phyloP scores from a whole-genome alignment of 441 rosid genomes.

The Populus trichocarpa region DNA sequence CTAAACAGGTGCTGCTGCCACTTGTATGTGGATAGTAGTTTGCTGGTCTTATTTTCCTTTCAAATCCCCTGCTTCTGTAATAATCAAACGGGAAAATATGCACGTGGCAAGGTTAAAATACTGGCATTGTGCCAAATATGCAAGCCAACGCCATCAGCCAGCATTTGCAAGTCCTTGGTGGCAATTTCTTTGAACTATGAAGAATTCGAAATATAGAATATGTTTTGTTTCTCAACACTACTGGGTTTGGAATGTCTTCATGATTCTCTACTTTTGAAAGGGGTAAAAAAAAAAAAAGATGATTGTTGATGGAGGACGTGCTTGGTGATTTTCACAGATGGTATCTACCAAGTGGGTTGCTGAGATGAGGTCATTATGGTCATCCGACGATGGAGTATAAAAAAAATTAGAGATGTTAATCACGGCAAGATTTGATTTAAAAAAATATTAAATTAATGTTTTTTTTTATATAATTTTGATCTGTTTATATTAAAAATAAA shows the following conservation, averaged over 20 bases:
- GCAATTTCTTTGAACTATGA: conserved; percentile 3
- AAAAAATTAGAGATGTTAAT: too few relatives aligned
- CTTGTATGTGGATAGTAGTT: conserved; percentile 26
- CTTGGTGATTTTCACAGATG: not conserved
- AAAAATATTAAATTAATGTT: too few relatives aligned
- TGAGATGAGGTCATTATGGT: not conserved
- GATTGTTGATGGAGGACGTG: not conserved
- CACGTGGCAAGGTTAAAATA: not conserved
- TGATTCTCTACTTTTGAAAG: not conserved
- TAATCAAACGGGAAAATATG: conserved; percentile 17
- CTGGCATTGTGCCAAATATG: conserved; percentile 19
- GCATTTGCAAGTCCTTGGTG: not conserved
- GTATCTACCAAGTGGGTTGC: not conserved
- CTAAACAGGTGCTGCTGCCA: not conserved
- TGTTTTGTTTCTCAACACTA: conserved; percentile 5
- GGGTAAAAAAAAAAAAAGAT: not conserved
- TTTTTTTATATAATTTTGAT: too few relatives aligned
- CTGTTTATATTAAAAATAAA: too few relatives aligned
- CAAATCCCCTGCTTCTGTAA: conserved; percentile 12
- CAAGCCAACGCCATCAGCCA: conserved; percentile 12
- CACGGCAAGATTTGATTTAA: too few relatives aligned
- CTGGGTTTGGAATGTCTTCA: not conserved
- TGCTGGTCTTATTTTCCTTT: conserved; percentile 1
- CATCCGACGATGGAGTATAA: not conserved
- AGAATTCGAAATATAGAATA: not conserved